A percentile compares a stretch with the other conserved stretches of the same genome.
phyloP scores from a whole-genome alignment of 305 asterid species.

The Ilex paraguariensis region DNA sequence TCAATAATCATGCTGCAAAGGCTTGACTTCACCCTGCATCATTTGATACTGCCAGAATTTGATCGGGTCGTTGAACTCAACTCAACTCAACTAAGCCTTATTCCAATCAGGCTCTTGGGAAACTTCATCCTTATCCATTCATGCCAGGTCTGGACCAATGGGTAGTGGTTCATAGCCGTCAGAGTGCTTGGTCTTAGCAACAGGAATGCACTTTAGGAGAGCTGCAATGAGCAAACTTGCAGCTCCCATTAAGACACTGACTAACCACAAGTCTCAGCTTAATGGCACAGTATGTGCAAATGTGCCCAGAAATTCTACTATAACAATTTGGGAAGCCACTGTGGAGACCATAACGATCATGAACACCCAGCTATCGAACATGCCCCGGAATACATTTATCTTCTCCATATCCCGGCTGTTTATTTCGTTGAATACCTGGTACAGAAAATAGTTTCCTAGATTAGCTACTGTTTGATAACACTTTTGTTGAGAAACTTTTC shows the following conservation, averaged over 20 bases:
- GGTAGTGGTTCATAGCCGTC: conserved; percentile 59
- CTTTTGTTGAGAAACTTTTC: too few species aligned
- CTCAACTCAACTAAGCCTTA: too few species aligned
- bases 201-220: conserved; percentile 55
- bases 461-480: too few species aligned
- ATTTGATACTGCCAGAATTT: too few species aligned
- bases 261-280: conserved; percentile 42
- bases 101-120: background rate
- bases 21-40: too few species aligned
- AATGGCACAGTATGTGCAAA: conserved; percentile 59
- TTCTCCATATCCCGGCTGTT: conserved; percentile 85
- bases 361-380: conserved; percentile 60
- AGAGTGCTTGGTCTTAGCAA: conserved; percentile 15
- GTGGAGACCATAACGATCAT: conserved; percentile 42
- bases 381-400: conserved; percentile 52
- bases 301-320: conserved; percentile 53
- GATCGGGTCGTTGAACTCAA: too few species aligned
- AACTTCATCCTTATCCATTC: conserved; percentile 11
- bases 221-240: conserved; percentile 39
- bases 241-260: conserved; percentile 47
- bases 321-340: conserved; percentile 52
- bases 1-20: too few species aligned
- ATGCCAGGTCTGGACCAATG: conserved; percentile 60
- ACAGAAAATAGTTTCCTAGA: too few species aligned
- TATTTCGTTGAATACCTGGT: conserved; percentile 70